Conservation (phyloP, 345 rosid species). For the Populus tremula region DNA sequence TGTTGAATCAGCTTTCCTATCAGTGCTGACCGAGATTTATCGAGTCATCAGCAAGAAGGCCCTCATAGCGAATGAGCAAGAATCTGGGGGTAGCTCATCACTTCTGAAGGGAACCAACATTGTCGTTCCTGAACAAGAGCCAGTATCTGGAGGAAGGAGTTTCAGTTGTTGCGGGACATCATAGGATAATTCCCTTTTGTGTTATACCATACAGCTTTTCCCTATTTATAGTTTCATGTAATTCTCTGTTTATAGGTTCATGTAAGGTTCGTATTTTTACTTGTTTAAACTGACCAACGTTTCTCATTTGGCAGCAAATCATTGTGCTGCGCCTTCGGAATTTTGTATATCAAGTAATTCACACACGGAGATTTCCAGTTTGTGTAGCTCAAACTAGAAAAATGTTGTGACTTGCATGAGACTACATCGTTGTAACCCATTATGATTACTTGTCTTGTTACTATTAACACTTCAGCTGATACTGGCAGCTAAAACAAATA, state of each 20-base stretch:
- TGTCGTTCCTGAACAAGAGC: slow-evolving; percentile 40
- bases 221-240: slow-evolving; percentile 16
- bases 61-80: slow-evolving; percentile 48
- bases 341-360: slow-evolving; percentile 7
- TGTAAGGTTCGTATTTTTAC: not conserved
- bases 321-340: not conserved
- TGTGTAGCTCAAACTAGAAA: not conserved
- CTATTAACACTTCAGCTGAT: not conserved
- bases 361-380: not conserved
- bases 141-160: slow-evolving; percentile 23
- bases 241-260: not conserved
- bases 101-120: slow-evolving; percentile 51
- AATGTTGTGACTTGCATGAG: not conserved
- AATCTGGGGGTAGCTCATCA: slow-evolving; percentile 42
- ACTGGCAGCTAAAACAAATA: not conserved
- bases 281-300: not conserved
- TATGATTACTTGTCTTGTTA: not conserved
- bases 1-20: slow-evolving; percentile 54
- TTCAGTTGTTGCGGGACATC: slow-evolving; percentile 38
- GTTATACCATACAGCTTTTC: not conserved
- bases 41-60: slow-evolving; percentile 49
- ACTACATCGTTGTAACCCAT: slow-evolving; percentile 5
- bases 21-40: slow-evolving; percentile 55
- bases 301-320: not conserved
- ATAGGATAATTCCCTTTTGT: slow-evolving; percentile 11